A percentile compares a stretch with the other conserved stretches of the same genome.
Conservation (phyloP, 805 yeast species). For the Saccharomycopsis selenospora region DNA sequence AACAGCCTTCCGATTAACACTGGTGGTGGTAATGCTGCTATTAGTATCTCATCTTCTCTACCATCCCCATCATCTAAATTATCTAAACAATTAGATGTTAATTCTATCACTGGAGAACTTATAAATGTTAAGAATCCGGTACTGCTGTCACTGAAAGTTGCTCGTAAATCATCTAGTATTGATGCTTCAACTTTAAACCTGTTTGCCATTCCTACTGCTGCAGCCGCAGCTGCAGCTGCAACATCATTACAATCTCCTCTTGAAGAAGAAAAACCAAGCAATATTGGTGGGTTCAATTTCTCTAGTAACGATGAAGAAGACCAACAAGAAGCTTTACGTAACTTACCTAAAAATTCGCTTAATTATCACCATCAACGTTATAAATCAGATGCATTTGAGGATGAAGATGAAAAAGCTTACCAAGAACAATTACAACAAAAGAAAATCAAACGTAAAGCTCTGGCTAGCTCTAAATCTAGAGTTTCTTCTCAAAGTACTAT, state of each 20-base stretch:
- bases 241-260: background rate
- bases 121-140: background rate
- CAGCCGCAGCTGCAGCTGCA: background rate
- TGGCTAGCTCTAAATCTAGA: no score
- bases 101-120: constrained; percentile 1
- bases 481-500: background rate
- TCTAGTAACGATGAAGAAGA: background rate
- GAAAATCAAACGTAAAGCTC: background rate
- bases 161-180: background rate
- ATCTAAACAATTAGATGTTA: background rate
- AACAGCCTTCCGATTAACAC: background rate
- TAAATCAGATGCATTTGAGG: constrained; percentile 19
- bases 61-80: constrained; percentile 9
- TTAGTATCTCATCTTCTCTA: background rate
- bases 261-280: background rate
- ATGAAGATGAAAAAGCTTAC: background rate
- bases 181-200: background rate
- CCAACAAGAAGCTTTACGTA: background rate
- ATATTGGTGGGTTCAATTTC: background rate
- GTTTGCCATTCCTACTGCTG: background rate
- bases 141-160: background rate
- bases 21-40: background rate
- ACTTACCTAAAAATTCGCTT: constrained; percentile 8
- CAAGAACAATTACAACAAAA: background rate
- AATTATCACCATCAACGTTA: constrained; percentile 19